A percentile compares a stretch with the other conserved stretches of the same genome.
phyloP scores from a whole-genome alignment of 129 eudicot species.

The Flaveria trinervia region DNA sequence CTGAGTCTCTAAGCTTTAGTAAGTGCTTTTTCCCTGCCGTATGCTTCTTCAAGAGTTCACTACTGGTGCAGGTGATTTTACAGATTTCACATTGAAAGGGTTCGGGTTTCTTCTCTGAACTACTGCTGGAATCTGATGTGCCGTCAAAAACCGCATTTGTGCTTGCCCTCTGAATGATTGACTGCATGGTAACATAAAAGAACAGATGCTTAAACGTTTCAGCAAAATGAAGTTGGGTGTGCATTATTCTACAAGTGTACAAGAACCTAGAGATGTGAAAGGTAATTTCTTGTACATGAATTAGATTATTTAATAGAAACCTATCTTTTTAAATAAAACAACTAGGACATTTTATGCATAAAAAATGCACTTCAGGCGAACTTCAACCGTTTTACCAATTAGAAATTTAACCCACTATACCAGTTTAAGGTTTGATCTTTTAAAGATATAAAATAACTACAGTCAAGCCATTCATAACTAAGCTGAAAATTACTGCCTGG shows the following conservation, averaged over 20 bases:
- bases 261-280: neutral
- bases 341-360: neutral
- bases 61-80: constrained; percentile 37
- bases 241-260: neutral
- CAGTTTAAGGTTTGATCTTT: neutral
- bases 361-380: neutral
- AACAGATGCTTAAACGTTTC: neutral
- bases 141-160: neutral
- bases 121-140: constrained; percentile 8
- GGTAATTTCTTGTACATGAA: neutral
- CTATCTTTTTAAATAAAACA: neutral
- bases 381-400: neutral
- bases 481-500: too few relatives aligned
- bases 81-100: constrained; percentile 44
- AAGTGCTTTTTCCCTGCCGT: constrained; percentile 41
- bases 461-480: neutral
- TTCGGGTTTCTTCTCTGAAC: constrained; percentile 5
- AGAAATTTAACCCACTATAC: neutral
- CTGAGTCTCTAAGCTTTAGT: constrained; percentile 28
- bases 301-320: neutral
- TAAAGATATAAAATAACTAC: neutral
- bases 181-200: constrained; percentile 28
- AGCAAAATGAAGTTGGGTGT: neutral
- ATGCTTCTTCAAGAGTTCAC: constrained; percentile 25
- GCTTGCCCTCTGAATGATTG: neutral